These are phyloP conservation scores for Globisporangium sylvaticum DNA, from an alignment of 352 stramenopile genomes.

Conservation along the genomic window DNA sequence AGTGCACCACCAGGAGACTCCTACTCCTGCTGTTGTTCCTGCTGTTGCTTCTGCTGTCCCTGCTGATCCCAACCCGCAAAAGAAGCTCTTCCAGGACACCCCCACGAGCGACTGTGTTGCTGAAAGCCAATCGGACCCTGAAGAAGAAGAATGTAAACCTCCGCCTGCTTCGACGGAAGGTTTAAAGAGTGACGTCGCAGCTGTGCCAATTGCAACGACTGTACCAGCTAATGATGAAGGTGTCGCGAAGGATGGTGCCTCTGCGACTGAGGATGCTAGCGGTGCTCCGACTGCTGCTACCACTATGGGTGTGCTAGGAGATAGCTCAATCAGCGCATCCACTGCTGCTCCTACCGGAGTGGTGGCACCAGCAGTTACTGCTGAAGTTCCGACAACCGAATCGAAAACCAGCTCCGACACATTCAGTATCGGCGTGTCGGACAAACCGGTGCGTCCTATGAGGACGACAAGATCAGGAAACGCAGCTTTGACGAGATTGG, in stretches of 20 bases:
- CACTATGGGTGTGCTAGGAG: neutral
- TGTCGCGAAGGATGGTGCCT: neutral
- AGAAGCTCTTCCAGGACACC: conserved; percentile 18
- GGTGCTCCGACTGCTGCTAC: neutral
- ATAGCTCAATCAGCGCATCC: neutral
- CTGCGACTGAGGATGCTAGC: neutral
- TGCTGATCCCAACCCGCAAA: conserved; percentile 9
- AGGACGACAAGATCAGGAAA: conserved; percentile 10
- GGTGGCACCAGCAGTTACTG: too few relatives aligned
- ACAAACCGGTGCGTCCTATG: neutral
- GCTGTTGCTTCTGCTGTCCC: neutral
- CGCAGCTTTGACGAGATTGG: conserved; percentile 12
- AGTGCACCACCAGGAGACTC: neutral
- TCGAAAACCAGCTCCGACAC: conserved; percentile 11
- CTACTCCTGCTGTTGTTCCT: neutral
- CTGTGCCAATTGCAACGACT: neutral
- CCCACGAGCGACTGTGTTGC: conserved; percentile 26
- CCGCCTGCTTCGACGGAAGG: neutral
- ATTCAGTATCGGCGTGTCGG: conserved; percentile 13
- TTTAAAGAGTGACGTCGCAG: conserved; percentile 6
- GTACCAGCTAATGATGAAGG: neutral
- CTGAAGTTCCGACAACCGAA: neutral
- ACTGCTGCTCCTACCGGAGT: neutral
- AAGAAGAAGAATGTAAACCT: conserved; percentile 16
- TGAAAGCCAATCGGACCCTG: conserved; percentile 33